phyloP scores from a whole-genome alignment of 1,284 basidiomycete genomes.

The Rhodotorula glutinis region DNA sequence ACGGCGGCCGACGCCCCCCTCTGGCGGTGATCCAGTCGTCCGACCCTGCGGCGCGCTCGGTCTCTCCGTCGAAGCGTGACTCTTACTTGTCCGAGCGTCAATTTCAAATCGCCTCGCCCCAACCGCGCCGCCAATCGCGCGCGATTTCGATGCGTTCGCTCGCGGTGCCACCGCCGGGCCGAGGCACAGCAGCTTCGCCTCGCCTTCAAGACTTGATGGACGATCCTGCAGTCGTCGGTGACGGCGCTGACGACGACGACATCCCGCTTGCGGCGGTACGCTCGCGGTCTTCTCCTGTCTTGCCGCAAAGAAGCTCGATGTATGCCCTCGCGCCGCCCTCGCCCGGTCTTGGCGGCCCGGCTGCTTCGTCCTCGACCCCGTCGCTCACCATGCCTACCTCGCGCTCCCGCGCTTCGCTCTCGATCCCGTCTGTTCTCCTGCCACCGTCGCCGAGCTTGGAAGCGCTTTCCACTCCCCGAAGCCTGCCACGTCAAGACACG shows the following conservation, averaged over 20 bases:
- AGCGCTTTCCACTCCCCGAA: not conserved
- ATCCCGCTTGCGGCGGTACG: conserved; percentile 18
- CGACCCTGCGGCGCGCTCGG: not conserved
- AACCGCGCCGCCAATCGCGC: not conserved
- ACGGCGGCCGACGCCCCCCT: conserved; percentile 3
- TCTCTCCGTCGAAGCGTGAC: conserved; percentile 12
- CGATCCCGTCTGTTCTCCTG: conserved; percentile 17
- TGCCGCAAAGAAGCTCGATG: conserved; percentile 2
- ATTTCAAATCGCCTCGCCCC: conserved; percentile 6
- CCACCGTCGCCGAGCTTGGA: not conserved
- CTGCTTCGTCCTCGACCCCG: not conserved
- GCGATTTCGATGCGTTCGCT: conserved; percentile 13
- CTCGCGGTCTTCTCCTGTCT: not conserved
- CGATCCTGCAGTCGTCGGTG: not conserved
- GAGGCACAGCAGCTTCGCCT: not conserved
- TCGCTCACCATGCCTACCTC: not conserved
- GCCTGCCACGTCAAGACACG: not conserved
- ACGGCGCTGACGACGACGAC: conserved; percentile 22
- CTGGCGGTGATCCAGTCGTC: conserved; percentile 13
- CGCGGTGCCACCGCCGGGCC: not conserved
- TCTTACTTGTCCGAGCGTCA: conserved; percentile 18
- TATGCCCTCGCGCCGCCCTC: conserved; percentile 3
- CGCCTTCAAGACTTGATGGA: not conserved
- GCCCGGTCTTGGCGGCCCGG: not conserved
- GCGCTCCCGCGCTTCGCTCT: conserved; percentile 15